Evolutionary conservation across 2,329 filamentous ascomycete genomes (phyloP), one percentile per base, ranked within the genome.

Genomic region (Xylariaceae sp.): DNA sequence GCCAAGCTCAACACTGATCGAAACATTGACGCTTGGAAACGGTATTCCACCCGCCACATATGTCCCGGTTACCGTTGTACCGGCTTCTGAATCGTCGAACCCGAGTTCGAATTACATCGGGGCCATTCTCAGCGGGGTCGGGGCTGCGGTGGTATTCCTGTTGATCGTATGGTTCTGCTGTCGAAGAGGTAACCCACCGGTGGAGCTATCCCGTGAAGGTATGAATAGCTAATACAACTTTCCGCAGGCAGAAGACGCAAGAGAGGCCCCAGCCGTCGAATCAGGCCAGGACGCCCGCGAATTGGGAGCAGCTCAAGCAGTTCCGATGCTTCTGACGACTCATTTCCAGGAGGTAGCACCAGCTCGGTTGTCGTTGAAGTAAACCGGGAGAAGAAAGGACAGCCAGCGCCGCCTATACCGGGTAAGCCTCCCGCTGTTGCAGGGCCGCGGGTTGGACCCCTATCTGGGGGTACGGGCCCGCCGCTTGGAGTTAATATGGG

Each of bases 101-200:
- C 19, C 49, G 7, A 52, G 32, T 30, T 49, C 58, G 34, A 51
- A 51, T 39, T 60, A 56, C 30, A 56, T 67, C 5, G 64, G 64
- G 15, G 57, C 63, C 7, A 65, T 66, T 36, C 56, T 67, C 30
- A 67, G 64, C 40, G 63, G 56, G 13, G 54, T 67, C 1, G 63
- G 62, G 9, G 55, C 56, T 13, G 26, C 56, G 15, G 18, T 64
- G n/a, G 56, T 66, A n/a, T 42, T 66, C 6, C 8, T 64, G n/a
- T 34, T 65, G 12, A 32, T 64, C 15, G 9, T 62, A 30, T 66
- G 63, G 64, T 40, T 63, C 21, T 66, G 57, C 36, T 65, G 59
- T 36, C 57, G 64, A 10, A 61, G 56, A 59, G 57, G 65, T 65
- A 36, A 56, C 57, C 49, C 12, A 5, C n/a, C 15, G 16, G 2